Base-by-base conservation (phyloP, 1,139 yeast species). In the Hyphopichia khmerensis region DNA sequence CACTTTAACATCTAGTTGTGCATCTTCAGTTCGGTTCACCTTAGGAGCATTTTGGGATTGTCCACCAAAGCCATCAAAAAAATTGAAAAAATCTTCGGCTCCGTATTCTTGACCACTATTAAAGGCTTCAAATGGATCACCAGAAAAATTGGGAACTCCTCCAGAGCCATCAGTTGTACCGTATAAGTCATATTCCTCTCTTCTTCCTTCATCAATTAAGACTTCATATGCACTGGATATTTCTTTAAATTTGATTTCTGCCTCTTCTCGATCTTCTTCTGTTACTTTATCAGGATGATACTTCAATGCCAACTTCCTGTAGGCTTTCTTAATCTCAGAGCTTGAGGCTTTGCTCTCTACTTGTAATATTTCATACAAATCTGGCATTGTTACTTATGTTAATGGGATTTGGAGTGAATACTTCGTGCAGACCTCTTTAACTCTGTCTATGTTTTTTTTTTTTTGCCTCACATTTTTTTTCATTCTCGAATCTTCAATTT, bases 211-310 rank as follows among this genome's bases (percentile, higher is more conserved):
- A 59, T 87, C 93, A 27, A 80, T 77, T 45, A 87, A 68, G 13
- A 83, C 68, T 58, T 87, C 95, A 57, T 88, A 87, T 0, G 96
- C 96, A 45, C 82, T 85, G 13, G 83, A 75, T 42, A 88, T 77
- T 53, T 83, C 88, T 61, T 87, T 88, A 62, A 88, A 88, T 59
- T 75, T 79, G 46, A 77, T 66, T 57, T 87, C 96, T 1, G 91
- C 86, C 33, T 67, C 79, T 21, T 72, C 82, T 42, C 95, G 74
- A 44, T 79, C 80, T 7, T 77, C 80, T 48, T 82, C 90, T 0
- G 78, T 63, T 2, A 79, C 91, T 59, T 88, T 88, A 59, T 88
- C 96, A 0, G 96, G 96, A 59, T 88, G 96, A 56, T 80, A 77
- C 43, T 71, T 68, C 41, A 88, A 71, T 11, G 96, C 96, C 43